Base-by-base conservation (phyloP, 2,329 filamentous ascomycete genomes). In the Colletotrichum zoysiae region DNA sequence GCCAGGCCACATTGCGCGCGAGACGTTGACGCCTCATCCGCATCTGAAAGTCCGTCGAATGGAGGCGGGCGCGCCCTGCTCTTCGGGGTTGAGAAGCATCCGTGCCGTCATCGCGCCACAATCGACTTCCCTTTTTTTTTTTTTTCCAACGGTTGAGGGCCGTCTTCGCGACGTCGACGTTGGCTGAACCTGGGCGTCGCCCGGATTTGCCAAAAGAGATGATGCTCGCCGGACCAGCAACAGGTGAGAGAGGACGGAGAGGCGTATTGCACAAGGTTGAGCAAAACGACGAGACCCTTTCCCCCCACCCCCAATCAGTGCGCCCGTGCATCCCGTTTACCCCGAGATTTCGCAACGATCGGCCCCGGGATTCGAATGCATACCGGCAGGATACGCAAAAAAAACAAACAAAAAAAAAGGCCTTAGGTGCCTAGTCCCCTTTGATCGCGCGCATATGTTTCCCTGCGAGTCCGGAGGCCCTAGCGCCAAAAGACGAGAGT, bases 311-410 rank as follows among this genome's bases (percentile, higher is more conserved):
- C 51, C 46, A 53, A 48, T 71, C 65, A 64, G 46, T 68, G 58
- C 65, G 46, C 18, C 7, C 20, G 3, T 8, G 18, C 42, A 1
- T 14, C 44, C 51, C 44, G 18, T 38, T 51, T 59, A 53, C 51
- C 58, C 58, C 57, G 58, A 62, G 59, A 58, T 59, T 38, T 35
- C 56, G 23, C 57, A 53, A 14, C 33, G 64, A 68, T 71, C 58
- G 65, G 58, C 61, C 30, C 62, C 26, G 69, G 53, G 58, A 40
- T 68, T 40, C 50, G 58, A 44, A 42, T 55, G 40, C 6, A 42
- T 67, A 46, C 44, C 44, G 51, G 58, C 64, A 55, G 11, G 26
- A 50, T 33, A 30, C 53, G 40, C 40, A 8, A 8, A 30, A 30
- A 30, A 30, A 30, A 30, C n/a, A n/a, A n/a, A n/a, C n/a, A n/a